Evolutionary conservation across 495 filamentous ascomycete genomes (phyloP).

Genomic region (Hyaloscypha bicolor): DNA sequence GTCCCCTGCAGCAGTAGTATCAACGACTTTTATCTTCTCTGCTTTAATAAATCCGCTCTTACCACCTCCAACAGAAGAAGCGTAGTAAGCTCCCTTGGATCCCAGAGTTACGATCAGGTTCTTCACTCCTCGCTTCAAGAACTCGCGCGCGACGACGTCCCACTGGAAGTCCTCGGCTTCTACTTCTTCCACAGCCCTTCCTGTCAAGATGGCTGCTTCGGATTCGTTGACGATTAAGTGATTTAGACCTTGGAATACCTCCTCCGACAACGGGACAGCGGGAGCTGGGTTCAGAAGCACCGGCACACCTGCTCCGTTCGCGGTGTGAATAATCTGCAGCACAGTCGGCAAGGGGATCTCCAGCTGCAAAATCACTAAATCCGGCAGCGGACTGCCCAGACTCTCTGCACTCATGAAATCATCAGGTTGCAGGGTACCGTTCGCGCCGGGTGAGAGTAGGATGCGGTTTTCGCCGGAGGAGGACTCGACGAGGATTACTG

Average conservation of each 20-base stretch:
- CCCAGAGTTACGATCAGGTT: slow-evolving; percentile 86
- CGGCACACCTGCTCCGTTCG: slow-evolving; percentile 49
- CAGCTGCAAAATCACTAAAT: slow-evolving; percentile 82
- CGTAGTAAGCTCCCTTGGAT: slow-evolving; percentile 72
- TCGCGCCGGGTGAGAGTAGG: slow-evolving; percentile 78
- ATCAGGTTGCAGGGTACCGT: slow-evolving; percentile 45
- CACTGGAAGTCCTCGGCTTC: slow-evolving; percentile 48
- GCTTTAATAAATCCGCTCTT: slow-evolving; percentile 52
- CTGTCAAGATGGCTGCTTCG: slow-evolving; percentile 75
- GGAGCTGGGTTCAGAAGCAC: slow-evolving; percentile 82
- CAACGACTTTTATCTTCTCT: slow-evolving; percentile 71
- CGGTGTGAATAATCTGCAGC: slow-evolving; percentile 61
- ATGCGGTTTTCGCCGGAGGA: slow-evolving; percentile 86
- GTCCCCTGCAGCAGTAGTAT: slow-evolving; percentile 94
- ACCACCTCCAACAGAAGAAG: slow-evolving; percentile 35
- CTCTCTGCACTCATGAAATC: slow-evolving; percentile 39
- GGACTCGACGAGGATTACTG: slow-evolving; percentile 80
- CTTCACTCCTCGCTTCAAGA: slow-evolving; percentile 67
- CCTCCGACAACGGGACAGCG: slow-evolving; percentile 67
- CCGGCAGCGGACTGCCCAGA: slow-evolving; percentile 51
- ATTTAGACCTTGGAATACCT: slow-evolving; percentile 67
- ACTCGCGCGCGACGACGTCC: slow-evolving; percentile 51
- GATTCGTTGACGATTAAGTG: slow-evolving; percentile 91
- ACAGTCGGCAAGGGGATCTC: slow-evolving; percentile 80
- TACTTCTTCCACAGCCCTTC: slow-evolving; percentile 43